Evolutionary conservation across 768 basidiomycete genomes (phyloP).

Genomic region (Chalciporus chontae): DNA sequence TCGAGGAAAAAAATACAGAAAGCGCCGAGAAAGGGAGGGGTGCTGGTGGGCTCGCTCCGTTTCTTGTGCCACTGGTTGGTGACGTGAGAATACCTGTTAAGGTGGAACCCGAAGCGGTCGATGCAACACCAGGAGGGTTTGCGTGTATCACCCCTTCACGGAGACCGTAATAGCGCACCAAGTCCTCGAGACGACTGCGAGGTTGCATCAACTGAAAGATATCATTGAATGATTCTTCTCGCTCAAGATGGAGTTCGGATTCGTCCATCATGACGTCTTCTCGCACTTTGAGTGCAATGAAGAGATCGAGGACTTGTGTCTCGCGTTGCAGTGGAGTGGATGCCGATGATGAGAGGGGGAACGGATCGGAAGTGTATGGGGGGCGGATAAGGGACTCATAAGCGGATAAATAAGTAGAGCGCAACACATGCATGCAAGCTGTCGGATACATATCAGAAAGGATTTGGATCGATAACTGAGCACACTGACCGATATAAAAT

Average conservation of each 20-base stretch:
- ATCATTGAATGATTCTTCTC: constrained; percentile 74
- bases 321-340: constrained; percentile 55
- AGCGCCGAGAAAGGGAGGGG: constrained; percentile 35
- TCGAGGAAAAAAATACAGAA: constrained; percentile 39
- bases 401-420: constrained; percentile 67
- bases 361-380: constrained; percentile 78
- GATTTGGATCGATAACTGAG: background rate
- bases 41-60: background rate
- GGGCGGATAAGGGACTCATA: constrained; percentile 60
- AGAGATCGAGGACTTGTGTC: constrained; percentile 69
- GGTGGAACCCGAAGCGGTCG: constrained; percentile 1
- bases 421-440: constrained; percentile 81
- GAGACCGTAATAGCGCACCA: constrained; percentile 46
- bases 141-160: constrained; percentile 35
- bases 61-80: constrained; percentile 6
- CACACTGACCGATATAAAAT: constrained; percentile 56
- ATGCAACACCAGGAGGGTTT: background rate
- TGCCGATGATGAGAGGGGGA: constrained; percentile 46
- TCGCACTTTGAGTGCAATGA: constrained; percentile 75
- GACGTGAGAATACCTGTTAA: background rate
- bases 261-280: constrained; percentile 80
- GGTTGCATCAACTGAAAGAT: constrained; percentile 78
- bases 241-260: constrained; percentile 67
- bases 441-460: background rate
- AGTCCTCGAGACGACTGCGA: constrained; percentile 70